A percentile compares a stretch with the other conserved stretches of the same genome.
Conservation (phyloP, 129 eudicot genomes). For the Tagetes erecta region DNA sequence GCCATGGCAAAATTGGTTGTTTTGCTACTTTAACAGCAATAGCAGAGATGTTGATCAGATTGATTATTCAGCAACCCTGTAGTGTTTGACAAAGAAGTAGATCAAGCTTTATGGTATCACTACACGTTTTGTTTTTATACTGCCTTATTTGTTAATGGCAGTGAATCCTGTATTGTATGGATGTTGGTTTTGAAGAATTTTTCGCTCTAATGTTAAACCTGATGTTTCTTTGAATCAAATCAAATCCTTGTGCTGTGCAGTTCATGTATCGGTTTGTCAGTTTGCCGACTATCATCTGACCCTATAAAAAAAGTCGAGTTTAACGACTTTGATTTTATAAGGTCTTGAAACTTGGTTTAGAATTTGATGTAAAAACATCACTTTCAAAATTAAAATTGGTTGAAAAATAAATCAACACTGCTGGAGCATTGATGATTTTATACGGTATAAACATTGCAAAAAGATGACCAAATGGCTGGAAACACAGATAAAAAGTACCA, state of each 20-base stretch:
- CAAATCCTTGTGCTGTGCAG: too few species aligned
- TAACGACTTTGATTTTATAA: neutral
- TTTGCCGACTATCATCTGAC: too few species aligned
- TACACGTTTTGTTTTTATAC: conserved; percentile 24
- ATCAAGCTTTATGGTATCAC: conserved; percentile 13
- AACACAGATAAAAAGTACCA: neutral
- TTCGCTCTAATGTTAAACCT: neutral
- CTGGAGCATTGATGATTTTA: too few species aligned
- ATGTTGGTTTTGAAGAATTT: neutral
- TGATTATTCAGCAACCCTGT: conserved; percentile 9
- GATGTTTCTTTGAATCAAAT: too few species aligned
- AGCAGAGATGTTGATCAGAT: neutral
- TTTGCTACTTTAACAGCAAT: conserved; percentile 33
- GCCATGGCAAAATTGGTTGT: conserved; percentile 47
- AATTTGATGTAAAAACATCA: neutral
- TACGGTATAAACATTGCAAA: too few species aligned
- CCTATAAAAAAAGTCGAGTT: too few species aligned
- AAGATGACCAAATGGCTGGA: neutral
- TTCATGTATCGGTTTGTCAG: too few species aligned
- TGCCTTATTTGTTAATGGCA: conserved; percentile 14
- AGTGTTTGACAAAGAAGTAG: conserved; percentile 29
- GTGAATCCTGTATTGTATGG: conserved; percentile 26
- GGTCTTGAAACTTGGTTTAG: neutral
- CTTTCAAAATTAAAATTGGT: too few species aligned
- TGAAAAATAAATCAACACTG: too few species aligned